Conservation (phyloP, 495 filamentous ascomycete species). For the Geopyxis carbonaria region DNA sequence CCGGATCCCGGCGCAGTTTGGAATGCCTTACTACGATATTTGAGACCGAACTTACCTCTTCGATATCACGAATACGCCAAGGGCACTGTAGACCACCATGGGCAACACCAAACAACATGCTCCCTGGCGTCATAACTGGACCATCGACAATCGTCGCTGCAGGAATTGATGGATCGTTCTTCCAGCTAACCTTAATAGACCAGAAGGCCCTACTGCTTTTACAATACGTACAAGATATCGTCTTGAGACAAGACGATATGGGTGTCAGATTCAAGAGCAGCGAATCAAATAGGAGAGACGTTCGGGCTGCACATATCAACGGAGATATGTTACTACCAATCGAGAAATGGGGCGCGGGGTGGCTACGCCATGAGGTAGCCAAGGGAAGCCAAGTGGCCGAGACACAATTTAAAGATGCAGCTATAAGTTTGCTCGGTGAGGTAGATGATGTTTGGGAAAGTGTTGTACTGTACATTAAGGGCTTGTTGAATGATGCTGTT, state of each 20-base stretch:
- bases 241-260: slow-evolving; percentile 5
- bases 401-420: slow-evolving; percentile 32
- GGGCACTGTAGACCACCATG: slow-evolving; percentile 22
- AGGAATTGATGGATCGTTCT: slow-evolving; percentile 23
- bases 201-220: slow-evolving; percentile 14
- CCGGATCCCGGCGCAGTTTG: slow-evolving; percentile 14
- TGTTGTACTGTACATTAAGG: slow-evolving; percentile 34
- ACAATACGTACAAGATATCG: slow-evolving; percentile 16
- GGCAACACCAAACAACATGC: slow-evolving; percentile 10
- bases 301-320: slow-evolving; percentile 14
- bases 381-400: slow-evolving; percentile 20
- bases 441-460: slow-evolving; percentile 33
- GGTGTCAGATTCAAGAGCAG: background rate
- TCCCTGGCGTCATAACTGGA: slow-evolving; percentile 14
- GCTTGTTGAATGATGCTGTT: slow-evolving; percentile 24
- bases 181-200: slow-evolving; percentile 20
- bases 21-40: slow-evolving; percentile 18
- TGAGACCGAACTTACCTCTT: slow-evolving; percentile 21
- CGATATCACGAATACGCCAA: slow-evolving; percentile 19
- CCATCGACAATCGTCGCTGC: slow-evolving; percentile 16
- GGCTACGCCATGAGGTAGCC: slow-evolving; percentile 13
- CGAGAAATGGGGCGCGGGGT: slow-evolving; percentile 17
- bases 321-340: slow-evolving; percentile 17
- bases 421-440: slow-evolving; percentile 36
- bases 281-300: slow-evolving; percentile 3